phyloP scores from a whole-genome alignment of 441 rosid genomes.

The Arabidopsis lyrata region DNA sequence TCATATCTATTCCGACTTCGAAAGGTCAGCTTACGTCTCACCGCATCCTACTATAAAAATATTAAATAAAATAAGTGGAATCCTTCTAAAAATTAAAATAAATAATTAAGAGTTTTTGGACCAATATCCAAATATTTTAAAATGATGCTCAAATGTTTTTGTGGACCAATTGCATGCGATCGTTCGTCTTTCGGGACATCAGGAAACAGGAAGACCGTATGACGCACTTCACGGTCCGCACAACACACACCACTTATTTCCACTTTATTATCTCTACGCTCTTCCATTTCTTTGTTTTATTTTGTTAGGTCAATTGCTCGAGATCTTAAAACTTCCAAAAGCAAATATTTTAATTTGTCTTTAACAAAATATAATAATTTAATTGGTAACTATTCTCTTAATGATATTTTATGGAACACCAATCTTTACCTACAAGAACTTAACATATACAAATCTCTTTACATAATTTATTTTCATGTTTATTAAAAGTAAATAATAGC shows the following conservation, averaged over 20 bases:
- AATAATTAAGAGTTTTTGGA: too few species aligned
- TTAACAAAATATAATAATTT: neutral
- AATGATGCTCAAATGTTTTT: conserved; percentile 15
- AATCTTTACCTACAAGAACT: conserved; percentile 3
- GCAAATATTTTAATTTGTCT: neutral
- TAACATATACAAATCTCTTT: neutral
- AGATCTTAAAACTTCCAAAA: conserved; percentile 25
- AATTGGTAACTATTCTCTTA: neutral
- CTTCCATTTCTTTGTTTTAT: conserved; percentile 3
- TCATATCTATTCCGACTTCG: conserved; percentile 48
- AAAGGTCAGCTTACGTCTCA: conserved; percentile 54
- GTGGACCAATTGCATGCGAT: conserved; percentile 44
- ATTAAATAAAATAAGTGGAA: conserved; percentile 25
- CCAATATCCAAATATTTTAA: too few species aligned
- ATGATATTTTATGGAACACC: conserved; percentile 5
- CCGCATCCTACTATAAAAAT: conserved; percentile 21
- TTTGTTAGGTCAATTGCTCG: conserved; percentile 33
- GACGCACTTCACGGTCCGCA: conserved; percentile 43
- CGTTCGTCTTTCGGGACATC: conserved; percentile 31
- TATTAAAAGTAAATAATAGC: too few species aligned
- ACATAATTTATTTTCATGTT: neutral
- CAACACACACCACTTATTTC: conserved; percentile 37
- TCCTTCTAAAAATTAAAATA: neutral
- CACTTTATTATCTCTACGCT: conserved; percentile 26
- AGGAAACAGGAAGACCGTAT: conserved; percentile 39